These are phyloP conservation scores for Boletus insuetus DNA, from an alignment of 768 basidiomycete genomes.

Conservation along the genomic window DNA sequence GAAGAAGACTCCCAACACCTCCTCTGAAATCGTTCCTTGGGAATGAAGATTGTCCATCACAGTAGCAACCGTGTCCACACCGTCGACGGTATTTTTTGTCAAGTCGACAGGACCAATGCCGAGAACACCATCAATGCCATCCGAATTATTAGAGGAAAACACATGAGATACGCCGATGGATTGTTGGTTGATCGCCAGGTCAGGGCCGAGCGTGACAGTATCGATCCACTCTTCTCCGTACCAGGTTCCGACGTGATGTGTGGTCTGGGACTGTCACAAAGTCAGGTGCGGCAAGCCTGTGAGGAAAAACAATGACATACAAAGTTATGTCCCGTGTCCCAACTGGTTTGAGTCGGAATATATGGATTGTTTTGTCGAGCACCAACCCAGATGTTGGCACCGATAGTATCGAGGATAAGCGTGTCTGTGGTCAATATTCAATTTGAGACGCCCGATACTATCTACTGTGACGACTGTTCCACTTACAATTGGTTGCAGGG, in stretches of 20 bases:
- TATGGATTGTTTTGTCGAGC: conserved; percentile 9
- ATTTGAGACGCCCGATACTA: too few species aligned
- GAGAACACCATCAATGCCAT: conserved; percentile 37
- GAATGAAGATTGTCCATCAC: conserved; percentile 34
- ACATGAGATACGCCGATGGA: conserved; percentile 30
- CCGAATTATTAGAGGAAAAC: conserved; percentile 14
- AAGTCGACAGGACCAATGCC: conserved; percentile 34
- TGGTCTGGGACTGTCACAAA: background rate
- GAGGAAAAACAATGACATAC: conserved; percentile 7
- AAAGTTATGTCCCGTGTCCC: conserved; percentile 14
- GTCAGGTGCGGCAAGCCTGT: too few species aligned
- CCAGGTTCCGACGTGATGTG: background rate
- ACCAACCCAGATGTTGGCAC: conserved; percentile 27
- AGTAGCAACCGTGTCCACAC: conserved; percentile 25
- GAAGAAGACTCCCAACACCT: conserved; percentile 35
- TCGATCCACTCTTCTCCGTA: conserved; percentile 19
- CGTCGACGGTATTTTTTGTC: conserved; percentile 24
- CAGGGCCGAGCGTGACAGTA: conserved; percentile 8
- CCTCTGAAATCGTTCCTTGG: conserved; percentile 27
- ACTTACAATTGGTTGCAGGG: conserved; percentile 27
- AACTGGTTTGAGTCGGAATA: conserved; percentile 6
- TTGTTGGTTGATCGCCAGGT: conserved; percentile 22
- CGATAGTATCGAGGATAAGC: conserved; percentile 14
- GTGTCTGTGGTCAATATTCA: conserved; percentile 11
- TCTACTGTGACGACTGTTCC: background rate